Evolutionary conservation across 208 protist genomes (phyloP).

Genomic region (Naegleria gruberi): DNA sequence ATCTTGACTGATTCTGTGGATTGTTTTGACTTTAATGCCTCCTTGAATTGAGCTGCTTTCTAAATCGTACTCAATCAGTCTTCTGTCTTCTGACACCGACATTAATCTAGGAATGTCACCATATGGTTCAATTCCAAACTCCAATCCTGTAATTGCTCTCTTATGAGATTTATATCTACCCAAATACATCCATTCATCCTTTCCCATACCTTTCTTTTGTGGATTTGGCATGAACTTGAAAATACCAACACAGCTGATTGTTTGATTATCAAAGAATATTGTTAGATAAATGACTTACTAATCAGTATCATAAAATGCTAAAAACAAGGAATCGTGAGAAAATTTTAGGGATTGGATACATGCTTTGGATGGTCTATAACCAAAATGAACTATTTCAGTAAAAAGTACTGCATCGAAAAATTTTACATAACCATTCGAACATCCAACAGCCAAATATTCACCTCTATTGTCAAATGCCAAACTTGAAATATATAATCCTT

Average conservation of each 20-base stretch:
- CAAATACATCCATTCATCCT: slow-evolving; percentile 76
- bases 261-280: background rate
- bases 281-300: background rate
- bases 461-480: slow-evolving; percentile 70
- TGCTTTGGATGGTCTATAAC: slow-evolving; percentile 43
- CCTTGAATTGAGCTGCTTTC: slow-evolving; percentile 62
- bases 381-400: slow-evolving; percentile 66
- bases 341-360: slow-evolving; percentile 65
- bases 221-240: slow-evolving; percentile 55
- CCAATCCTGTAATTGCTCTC: slow-evolving; percentile 66
- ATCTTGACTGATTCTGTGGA: slow-evolving; percentile 77
- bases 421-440: slow-evolving; percentile 80
- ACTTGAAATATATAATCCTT: slow-evolving; percentile 59
- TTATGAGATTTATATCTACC: slow-evolving; percentile 78
- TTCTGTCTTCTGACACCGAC: slow-evolving; percentile 79
- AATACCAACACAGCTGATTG: slow-evolving; percentile 63
- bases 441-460: slow-evolving; percentile 69
- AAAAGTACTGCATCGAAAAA: slow-evolving; percentile 67
- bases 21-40: slow-evolving; percentile 64
- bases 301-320: slow-evolving; percentile 63
- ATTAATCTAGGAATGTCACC: slow-evolving; percentile 61
- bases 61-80: slow-evolving; percentile 86
- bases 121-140: slow-evolving; percentile 56
- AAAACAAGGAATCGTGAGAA: slow-evolving; percentile 58
- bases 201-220: background rate